Percentiles rank a stretch among this genome's conserved stretches.
phyloP scores from a whole-genome alignment of 1,284 basidiomycete species.

The Moesziomyces sp. region DNA sequence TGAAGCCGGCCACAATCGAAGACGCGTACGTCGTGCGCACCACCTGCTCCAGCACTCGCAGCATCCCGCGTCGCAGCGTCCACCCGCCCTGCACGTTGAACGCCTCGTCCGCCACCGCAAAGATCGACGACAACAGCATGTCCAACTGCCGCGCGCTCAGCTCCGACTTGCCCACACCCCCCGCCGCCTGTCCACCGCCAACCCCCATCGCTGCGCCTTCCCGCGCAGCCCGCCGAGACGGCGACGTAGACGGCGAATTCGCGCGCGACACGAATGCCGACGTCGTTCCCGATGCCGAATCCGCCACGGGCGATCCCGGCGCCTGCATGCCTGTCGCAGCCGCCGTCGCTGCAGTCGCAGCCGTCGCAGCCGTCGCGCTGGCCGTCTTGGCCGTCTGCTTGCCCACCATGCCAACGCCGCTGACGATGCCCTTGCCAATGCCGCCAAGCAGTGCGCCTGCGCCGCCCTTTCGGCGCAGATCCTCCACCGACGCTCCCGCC shows the following conservation, averaged over 20 bases:
- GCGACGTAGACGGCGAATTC: slow-evolving; percentile 32
- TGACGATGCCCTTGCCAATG: slow-evolving; percentile 55
- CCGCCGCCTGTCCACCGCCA: too few species aligned
- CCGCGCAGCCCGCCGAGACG: slow-evolving; percentile 15
- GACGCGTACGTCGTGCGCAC: slow-evolving; percentile 63
- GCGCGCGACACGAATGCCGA: slow-evolving; percentile 40
- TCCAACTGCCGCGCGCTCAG: slow-evolving; percentile 59
- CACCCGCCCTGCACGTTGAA: slow-evolving; percentile 66
- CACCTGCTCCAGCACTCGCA: slow-evolving; percentile 66
- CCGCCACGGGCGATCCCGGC: slow-evolving; percentile 16
- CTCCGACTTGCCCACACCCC: slow-evolving; percentile 1
- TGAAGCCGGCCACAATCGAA: slow-evolving; percentile 59
- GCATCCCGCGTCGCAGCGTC: slow-evolving; percentile 66
- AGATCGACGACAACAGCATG: slow-evolving; percentile 64
- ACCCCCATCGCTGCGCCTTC: background rate
- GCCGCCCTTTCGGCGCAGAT: slow-evolving; percentile 21
- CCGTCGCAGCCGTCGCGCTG: slow-evolving; percentile 26
- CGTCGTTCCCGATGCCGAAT: slow-evolving; percentile 22
- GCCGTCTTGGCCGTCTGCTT: slow-evolving; percentile 52
- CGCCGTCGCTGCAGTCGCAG: background rate
- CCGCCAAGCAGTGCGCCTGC: slow-evolving; percentile 42
- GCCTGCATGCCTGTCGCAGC: slow-evolving; percentile 2
- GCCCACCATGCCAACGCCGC: slow-evolving; percentile 56
- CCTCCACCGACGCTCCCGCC: slow-evolving; percentile 50
- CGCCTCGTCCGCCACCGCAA: slow-evolving; percentile 67